Conservation (phyloP, 345 rosid species). For the sweet orange (Citrus sinensis) region DNA sequence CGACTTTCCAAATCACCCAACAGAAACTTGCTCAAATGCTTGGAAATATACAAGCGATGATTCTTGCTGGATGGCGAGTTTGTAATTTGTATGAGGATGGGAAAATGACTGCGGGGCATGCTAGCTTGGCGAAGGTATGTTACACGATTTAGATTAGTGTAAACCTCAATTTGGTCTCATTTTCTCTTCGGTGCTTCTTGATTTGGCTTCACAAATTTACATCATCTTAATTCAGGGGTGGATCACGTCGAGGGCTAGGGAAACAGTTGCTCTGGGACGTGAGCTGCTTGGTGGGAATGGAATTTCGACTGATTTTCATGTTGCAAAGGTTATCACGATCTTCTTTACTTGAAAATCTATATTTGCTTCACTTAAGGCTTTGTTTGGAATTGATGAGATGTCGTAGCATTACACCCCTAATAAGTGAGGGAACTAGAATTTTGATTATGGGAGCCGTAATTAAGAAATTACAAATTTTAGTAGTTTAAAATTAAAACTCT, state of each 20-base stretch:
- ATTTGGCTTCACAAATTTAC: neutral
- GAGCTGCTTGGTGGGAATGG: constrained; percentile 95
- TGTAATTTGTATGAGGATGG: constrained; percentile 84
- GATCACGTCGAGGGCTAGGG: constrained; percentile 73
- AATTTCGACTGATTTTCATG: constrained; percentile 72
- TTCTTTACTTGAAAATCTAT: too few species aligned
- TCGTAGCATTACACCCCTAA: too few species aligned
- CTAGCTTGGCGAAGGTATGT: constrained; percentile 93
- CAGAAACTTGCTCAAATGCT: constrained; percentile 85
- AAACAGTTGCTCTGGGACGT: constrained; percentile 74
- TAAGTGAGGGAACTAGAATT: too few species aligned
- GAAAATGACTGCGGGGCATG: constrained; percentile 89
- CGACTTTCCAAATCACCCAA: constrained; percentile 82
- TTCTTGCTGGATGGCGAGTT: constrained; percentile 90
- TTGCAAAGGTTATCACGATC: constrained; percentile 64
- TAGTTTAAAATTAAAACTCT: too few species aligned
- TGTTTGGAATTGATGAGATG: too few species aligned
- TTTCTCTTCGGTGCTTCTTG: neutral
- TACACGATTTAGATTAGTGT: neutral
- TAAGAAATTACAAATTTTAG: too few species aligned
- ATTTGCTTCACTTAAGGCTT: too few species aligned
- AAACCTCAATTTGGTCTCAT: neutral
- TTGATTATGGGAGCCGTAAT: too few species aligned
- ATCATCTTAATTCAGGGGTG: constrained; percentile 51
- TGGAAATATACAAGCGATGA: constrained; percentile 89